Evolutionary conservation across 2,329 filamentous ascomycete species (phyloP), one percentile per base, ranked within the genome.

Genomic region (Penicillium sp.): DNA sequence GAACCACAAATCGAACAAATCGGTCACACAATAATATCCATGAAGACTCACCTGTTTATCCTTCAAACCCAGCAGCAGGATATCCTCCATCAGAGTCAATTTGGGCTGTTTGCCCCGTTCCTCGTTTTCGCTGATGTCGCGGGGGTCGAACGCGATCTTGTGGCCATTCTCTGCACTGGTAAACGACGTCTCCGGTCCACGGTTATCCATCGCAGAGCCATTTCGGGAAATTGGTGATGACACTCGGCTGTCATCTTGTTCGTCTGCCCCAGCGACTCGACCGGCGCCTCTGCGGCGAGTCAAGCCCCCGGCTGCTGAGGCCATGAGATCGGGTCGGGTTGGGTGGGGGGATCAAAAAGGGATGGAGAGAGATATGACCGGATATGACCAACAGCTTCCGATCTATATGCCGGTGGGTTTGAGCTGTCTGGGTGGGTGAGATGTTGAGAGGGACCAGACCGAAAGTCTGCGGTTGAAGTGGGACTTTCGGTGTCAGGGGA

Each of bases 61-160:
- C 79, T 99, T 99, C 69, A 99, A 79, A 11, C 94, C 94, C 77
- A 99, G 85, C 69, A 99, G 81, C 71, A 99, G 82, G 53, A 99
- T 89, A 79, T 99, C 94, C 79, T 99, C 94, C 94, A 99, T 99
- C 73, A 99, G 81, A 38, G 94, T 99, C 73, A 99, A 81, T 82
- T 97, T 99, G 46, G 94, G 94, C 81, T 97, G 93, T 81, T 97
- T 97, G 83, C 85, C 94, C 74, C 94, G 83, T 81, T 99, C 94
- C 66, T 89, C 91, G 76, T 87, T 97, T 82, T 99, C 94, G 79
- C 89, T 96, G 70, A 99, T 96, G 76, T 99, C 94, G 76, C 93
- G 85, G 57, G 94, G 94, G 76, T 99, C 94, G 75, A 91, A 99
- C 56, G 92, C 94, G 76, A 99, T 97, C 82, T 95, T 96, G 83